Conservation (phyloP, 129 eudicot genomes). For the Scalesia atractyloides region DNA sequence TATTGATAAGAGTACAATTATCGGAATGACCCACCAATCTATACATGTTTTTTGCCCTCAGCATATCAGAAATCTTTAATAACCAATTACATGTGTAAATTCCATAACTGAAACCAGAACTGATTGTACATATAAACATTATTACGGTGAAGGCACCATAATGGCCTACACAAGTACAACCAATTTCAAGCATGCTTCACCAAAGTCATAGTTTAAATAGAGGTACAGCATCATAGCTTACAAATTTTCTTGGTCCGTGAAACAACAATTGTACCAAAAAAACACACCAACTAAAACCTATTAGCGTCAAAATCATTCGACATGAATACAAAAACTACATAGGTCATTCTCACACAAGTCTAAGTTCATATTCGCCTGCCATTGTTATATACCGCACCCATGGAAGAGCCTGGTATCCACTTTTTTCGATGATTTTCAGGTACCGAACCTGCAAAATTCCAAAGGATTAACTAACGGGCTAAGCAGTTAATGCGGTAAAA, state of each 20-base stretch:
- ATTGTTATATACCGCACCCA: conserved; percentile 92
- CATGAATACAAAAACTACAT: not conserved
- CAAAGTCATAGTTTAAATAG: not conserved
- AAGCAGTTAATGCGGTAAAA: too few relatives aligned
- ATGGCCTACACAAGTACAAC: too few relatives aligned
- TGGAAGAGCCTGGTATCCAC: conserved; percentile 93
- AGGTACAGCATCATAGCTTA: conserved; percentile 5
- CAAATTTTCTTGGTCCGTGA: conserved; percentile 2
- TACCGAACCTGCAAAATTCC: conserved; percentile 64
- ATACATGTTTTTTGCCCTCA: too few relatives aligned
- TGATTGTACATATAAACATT: too few relatives aligned
- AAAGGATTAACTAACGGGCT: too few relatives aligned
- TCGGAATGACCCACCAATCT: too few relatives aligned
- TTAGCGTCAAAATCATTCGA: conserved; percentile 8
- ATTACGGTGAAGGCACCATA: too few relatives aligned
- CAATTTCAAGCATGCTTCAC: not conserved
- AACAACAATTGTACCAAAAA: conserved; percentile 31
- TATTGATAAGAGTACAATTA: too few relatives aligned
- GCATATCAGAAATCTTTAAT: too few relatives aligned
- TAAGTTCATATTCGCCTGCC: conserved; percentile 90
- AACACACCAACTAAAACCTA: not conserved
- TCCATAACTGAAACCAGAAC: too few relatives aligned
- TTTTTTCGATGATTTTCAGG: conserved; percentile 81
- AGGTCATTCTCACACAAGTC: conserved; percentile 43
- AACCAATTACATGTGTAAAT: too few relatives aligned